A percentile compares a stretch with the other conserved stretches of the same genome.
Conservation (phyloP, 305 asterid genomes). For the Fraxinus angustifolia region DNA sequence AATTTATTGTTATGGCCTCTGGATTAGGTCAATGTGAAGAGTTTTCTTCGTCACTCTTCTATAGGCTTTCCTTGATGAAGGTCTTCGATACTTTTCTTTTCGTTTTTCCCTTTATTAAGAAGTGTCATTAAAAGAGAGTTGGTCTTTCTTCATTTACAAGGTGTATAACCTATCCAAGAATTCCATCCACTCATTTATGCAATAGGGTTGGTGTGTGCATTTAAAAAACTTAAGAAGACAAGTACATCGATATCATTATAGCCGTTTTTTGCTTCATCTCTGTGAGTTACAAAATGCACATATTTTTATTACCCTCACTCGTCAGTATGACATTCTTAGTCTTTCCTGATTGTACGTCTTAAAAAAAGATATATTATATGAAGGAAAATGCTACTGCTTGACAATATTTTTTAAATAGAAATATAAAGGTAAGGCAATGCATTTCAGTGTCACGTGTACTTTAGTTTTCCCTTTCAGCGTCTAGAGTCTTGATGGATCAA, state of each 20-base stretch:
- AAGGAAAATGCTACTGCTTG: not conserved
- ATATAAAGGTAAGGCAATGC: not conserved
- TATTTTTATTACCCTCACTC: not conserved
- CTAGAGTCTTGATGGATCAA: conserved; percentile 10
- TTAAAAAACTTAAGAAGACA: not conserved
- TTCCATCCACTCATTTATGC: not conserved
- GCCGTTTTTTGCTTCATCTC: not conserved
- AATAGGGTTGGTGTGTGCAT: not conserved
- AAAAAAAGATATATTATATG: not conserved
- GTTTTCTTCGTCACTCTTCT: not conserved
- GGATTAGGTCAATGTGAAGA: not conserved
- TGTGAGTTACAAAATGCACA: not conserved
- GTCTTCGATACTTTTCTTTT: not conserved
- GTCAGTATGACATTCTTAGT: not conserved
- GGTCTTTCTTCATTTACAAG: not conserved
- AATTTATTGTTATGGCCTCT: conserved; percentile 2
- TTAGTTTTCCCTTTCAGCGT: not conserved
- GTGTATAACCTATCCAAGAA: not conserved
- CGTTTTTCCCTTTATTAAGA: not conserved
- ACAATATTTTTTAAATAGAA: not conserved
- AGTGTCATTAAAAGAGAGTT: not conserved
- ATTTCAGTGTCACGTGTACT: not conserved
- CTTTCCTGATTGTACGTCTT: not conserved
- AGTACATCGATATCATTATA: not conserved
- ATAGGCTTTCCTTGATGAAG: not conserved